phyloP scores from a whole-genome alignment of 169 alveolate species.

The Plasmodium malariae region DNA sequence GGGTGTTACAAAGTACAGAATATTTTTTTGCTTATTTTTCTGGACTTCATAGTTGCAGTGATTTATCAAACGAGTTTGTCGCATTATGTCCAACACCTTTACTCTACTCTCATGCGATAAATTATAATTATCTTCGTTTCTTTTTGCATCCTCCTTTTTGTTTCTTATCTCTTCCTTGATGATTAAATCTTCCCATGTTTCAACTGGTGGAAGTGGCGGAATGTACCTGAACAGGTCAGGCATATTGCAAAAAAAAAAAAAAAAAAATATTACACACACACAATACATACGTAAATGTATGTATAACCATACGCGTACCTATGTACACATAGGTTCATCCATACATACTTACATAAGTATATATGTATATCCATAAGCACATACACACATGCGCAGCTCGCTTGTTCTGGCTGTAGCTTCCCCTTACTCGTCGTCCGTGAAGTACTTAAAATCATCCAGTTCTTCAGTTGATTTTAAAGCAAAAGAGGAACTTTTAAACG shows the following conservation, averaged over 20 bases:
- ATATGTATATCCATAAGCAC: constrained; percentile 8
- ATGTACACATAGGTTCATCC: not conserved
- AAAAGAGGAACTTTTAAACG: not conserved
- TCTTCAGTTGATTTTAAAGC: constrained; percentile 42
- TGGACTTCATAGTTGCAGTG: constrained; percentile 75
- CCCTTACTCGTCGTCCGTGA: constrained; percentile 71
- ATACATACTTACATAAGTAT: not conserved
- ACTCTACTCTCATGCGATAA: constrained; percentile 64
- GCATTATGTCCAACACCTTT: constrained; percentile 71
- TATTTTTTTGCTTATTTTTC: constrained; percentile 48
- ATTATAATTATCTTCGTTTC: constrained; percentile 54
- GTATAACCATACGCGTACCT: not conserved
- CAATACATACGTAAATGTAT: too few relatives aligned
- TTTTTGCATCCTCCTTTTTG: constrained; percentile 44
- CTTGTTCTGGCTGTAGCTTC: not conserved
- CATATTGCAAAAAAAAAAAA: not conserved
- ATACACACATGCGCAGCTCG: not conserved
- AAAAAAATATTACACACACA: not conserved
- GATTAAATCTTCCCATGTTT: constrained; percentile 75
- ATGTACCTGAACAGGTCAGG: constrained; percentile 28
- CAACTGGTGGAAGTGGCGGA: constrained; percentile 75
- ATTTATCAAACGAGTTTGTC: constrained; percentile 70
- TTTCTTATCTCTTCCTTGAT: constrained; percentile 64
- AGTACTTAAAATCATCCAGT: constrained; percentile 58
- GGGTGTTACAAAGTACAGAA: constrained; percentile 74